Evolutionary conservation across 1,139 yeast genomes (phyloP).

Genomic region (Barnettozyma hawaiiensis): DNA sequence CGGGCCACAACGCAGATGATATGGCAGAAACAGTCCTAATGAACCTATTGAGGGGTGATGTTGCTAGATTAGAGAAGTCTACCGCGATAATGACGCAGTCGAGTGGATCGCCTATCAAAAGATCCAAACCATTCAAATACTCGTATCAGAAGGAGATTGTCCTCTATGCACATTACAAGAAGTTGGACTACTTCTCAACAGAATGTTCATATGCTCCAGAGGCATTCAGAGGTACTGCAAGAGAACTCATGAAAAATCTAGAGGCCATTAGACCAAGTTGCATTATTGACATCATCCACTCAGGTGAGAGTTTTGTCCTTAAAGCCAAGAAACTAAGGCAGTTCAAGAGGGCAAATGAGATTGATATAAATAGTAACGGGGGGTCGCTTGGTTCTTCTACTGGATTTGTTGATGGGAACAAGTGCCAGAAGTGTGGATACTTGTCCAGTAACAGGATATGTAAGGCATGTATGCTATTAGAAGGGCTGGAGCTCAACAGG

Average conservation of each 20-base stretch:
- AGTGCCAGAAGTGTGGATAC: slow-evolving; percentile 89
- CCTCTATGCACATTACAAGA: slow-evolving; percentile 92
- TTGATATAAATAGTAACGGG: slow-evolving; percentile 56
- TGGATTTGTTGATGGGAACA: slow-evolving; percentile 53
- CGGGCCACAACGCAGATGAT: slow-evolving; percentile 99
- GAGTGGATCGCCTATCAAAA: slow-evolving; percentile 72
- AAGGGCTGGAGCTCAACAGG: slow-evolving; percentile 75
- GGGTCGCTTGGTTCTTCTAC: slow-evolving; percentile 50
- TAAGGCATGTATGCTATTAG: slow-evolving; percentile 86
- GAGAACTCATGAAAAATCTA: slow-evolving; percentile 82
- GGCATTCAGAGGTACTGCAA: slow-evolving; percentile 96
- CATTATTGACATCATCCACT: slow-evolving; percentile 87
- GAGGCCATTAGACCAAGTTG: slow-evolving; percentile 91
- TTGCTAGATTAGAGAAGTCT: slow-evolving; percentile 87
- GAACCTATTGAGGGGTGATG: slow-evolving; percentile 95
- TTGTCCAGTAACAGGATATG: slow-evolving; percentile 83
- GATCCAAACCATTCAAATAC: slow-evolving; percentile 94
- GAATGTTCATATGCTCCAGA: slow-evolving; percentile 98
- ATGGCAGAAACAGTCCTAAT: slow-evolving; percentile 97
- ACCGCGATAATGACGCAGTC: slow-evolving; percentile 81
- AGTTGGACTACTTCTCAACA: slow-evolving; percentile 91
- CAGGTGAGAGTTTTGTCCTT: slow-evolving; percentile 83
- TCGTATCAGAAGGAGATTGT: slow-evolving; percentile 97
- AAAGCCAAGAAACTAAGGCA: slow-evolving; percentile 42
- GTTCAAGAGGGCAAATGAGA: slow-evolving; percentile 33